Base-by-base conservation (phyloP, 495 filamentous ascomycete species). In the Xylaria longipes region DNA sequence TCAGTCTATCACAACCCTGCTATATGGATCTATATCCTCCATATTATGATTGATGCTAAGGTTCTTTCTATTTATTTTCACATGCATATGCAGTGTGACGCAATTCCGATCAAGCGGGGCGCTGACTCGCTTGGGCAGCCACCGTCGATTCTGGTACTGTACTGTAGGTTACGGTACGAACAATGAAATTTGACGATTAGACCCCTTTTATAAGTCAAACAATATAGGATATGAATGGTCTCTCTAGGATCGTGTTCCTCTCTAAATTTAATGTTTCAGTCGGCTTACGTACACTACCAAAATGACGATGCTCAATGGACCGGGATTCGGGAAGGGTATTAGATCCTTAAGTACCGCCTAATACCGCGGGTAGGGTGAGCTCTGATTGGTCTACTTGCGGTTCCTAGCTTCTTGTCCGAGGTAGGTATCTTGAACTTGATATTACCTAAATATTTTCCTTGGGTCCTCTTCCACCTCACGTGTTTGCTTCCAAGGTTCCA, bases 1-100 rank as follows among this genome's bases (percentile, higher is more conserved):
- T 54, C 46, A 14, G 50, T 29, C 22, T 46, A 17, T 46, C 17
- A 46, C 20, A 46, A n/a, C 45, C 45, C 17, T 46, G 35, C 35
- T 37, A 37, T 3, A 37, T 37, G 8, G 35, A n/a, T n/a, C 45
- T 46, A n/a, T 46, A 46, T 46, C 45, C 6, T 46, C 45, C 5
- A 3, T 46, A 7, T 46, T 54, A 12, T n/a, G n/a, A n/a, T 52
- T 27, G n/a, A 52, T 25, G 46, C 46, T 46, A n/a, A n/a, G n/a
- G n/a, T 57, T 12, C 27, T n/a, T n/a, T 29, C 22, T 60, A 27
- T 45, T 31, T 33, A 52, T 66, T 37, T 66, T 66, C 45, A 22
- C 45, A 25, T 66, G 63, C 63, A 35, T 33, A 69, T 69, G 66
- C 66, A 45, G 31, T 25, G 66, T 69, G 66, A 69, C 66, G 66